Evolutionary conservation across 805 yeast genomes (phyloP).

Genomic region (Wickerhamiella musiphila): DNA sequence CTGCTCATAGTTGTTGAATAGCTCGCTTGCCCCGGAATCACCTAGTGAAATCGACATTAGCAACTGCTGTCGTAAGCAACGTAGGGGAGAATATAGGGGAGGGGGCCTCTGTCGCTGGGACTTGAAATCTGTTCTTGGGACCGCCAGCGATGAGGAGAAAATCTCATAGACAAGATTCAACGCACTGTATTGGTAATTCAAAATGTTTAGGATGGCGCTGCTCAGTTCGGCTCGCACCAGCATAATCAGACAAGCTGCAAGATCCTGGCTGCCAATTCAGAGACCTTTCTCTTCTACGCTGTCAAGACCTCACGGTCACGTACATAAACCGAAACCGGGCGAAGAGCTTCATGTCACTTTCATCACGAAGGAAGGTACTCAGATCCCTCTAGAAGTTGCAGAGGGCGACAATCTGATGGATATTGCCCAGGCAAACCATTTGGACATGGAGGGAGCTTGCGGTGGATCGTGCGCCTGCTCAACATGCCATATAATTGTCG

Average conservation of each 20-base stretch:
- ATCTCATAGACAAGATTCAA: too few species aligned
- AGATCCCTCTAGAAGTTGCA: conserved; percentile 64
- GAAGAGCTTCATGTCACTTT: conserved; percentile 81
- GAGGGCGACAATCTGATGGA: conserved; percentile 87
- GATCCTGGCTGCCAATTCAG: too few species aligned
- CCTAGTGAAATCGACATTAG: conserved; percentile 1
- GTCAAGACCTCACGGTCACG: conserved; percentile 49
- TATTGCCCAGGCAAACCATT: conserved; percentile 81
- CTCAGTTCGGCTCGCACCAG: too few species aligned
- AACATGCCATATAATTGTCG: conserved; percentile 91
- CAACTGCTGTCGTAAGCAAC: too few species aligned
- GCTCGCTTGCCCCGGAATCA: conserved; percentile 19
- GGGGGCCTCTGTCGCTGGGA: too few species aligned
- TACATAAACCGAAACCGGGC: conserved; percentile 82
- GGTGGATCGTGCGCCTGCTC: conserved; percentile 99
- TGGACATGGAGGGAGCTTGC: conserved; percentile 95
- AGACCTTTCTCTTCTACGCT: conserved; percentile 1
- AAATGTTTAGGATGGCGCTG: too few species aligned
- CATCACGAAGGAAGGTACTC: conserved; percentile 81
- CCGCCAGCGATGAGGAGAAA: too few species aligned
- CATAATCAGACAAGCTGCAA: too few species aligned
- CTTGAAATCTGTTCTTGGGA: too few species aligned
- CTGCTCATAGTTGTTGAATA: conserved; percentile 46
- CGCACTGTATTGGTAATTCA: too few species aligned
- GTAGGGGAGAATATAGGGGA: too few species aligned